Evolutionary conservation across 441 rosid genomes (phyloP).

Genomic region (Adansonia gregorii): DNA sequence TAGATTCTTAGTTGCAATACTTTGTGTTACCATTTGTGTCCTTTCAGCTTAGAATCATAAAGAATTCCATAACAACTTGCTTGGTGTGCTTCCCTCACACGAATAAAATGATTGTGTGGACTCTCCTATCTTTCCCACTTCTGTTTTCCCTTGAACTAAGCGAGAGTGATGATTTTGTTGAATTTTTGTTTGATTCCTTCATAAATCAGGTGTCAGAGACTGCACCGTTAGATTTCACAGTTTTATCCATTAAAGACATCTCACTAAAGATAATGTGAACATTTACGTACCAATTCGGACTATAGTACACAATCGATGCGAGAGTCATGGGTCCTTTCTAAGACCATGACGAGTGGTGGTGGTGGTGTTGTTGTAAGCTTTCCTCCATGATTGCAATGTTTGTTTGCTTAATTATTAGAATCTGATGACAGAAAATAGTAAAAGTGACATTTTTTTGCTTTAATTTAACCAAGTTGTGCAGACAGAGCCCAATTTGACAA

Average conservation of each 20-base stretch:
- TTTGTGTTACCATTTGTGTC: constrained; percentile 20
- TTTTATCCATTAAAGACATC: too few species aligned
- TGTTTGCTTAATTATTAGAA: constrained; percentile 34
- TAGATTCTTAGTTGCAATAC: neutral
- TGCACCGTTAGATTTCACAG: too few species aligned
- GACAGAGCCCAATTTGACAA: constrained; percentile 22
- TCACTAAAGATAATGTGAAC: too few species aligned
- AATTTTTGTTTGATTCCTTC: constrained; percentile 28
- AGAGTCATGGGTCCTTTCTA: too few species aligned
- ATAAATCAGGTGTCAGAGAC: neutral
- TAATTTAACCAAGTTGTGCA: neutral
- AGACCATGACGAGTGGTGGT: neutral
- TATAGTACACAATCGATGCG: too few species aligned
- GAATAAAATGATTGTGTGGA: constrained; percentile 31
- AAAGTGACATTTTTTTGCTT: constrained; percentile 17
- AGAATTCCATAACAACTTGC: constrained; percentile 31
- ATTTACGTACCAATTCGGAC: too few species aligned
- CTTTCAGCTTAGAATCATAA: constrained; percentile 21
- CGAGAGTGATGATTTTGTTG: constrained; percentile 30
- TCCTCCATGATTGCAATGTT: constrained; percentile 30
- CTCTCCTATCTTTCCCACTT: constrained; percentile 35
- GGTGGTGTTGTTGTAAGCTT: constrained; percentile 19
- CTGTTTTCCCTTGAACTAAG: constrained; percentile 32
- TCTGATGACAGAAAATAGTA: constrained; percentile 29
- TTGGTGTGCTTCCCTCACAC: constrained; percentile 40